Evolutionary conservation across 352 stramenopile species (phyloP), one percentile per base, ranked within the genome.

Genomic region (Globisporangium nagaii): DNA sequence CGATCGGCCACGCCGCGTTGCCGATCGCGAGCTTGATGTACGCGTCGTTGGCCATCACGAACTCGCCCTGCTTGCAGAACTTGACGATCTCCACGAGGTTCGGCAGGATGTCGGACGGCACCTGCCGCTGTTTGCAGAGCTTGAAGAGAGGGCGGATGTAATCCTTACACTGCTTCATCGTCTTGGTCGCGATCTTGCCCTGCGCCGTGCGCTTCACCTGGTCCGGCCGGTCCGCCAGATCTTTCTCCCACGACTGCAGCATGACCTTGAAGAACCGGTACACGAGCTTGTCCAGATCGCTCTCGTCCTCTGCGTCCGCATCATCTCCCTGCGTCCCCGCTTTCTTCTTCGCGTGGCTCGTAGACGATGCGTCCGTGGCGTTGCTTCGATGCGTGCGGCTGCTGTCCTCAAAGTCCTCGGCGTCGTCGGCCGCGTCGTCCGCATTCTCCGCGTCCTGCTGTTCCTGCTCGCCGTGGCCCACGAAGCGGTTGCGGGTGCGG

Each of bases 11-110:
- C 37, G 97, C 93, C 1, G 95, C 91, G 66, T 98, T 97, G 44
- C 97, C 96, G 63, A 99, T 99, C 3, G 96, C 94, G 10, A 98
- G 83, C 63, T 97, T 89, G 46, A 99, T 96, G 65, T 99, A 99
- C 25, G 89, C 79, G 83, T 99, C 96, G 70, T 99, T 95, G 3
- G 97, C 97, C 65, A 94, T 80, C 53, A 97, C 90, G 49, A 97
- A 98, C 71, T 97, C 89, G 24, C 93, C 94, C 47, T 91, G 63
- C 45, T 96, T 70, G 56, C 96, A 98, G 69, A 93, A 97, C 32
- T 84, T 73, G 10, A 99, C 91, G 66, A 99, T 99, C 42, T 97
- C 84, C 11, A 95, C 66, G 3, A 98, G 64, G 56, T 87, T 88
- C 5, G 75, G 75, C 25, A 93, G 62, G 48, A 98, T 95, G 56